phyloP scores from a whole-genome alignment of 306 rosid species.

The Vigna mungo region DNA sequence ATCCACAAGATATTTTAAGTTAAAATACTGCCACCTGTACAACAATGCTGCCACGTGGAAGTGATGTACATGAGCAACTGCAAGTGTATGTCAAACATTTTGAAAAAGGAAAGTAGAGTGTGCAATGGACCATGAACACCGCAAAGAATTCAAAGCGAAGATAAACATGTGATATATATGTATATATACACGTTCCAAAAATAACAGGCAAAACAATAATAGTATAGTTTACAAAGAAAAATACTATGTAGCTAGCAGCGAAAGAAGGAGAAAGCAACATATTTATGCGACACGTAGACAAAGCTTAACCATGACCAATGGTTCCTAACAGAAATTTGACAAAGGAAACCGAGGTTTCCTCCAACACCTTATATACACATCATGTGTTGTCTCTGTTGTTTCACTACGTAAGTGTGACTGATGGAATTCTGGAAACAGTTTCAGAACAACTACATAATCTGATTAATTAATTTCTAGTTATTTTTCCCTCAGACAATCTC shows the following conservation, averaged over 20 bases:
- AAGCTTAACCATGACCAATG: slow-evolving; percentile 37
- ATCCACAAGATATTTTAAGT: no score
- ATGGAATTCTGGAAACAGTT: slow-evolving; percentile 23
- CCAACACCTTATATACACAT: slow-evolving; percentile 6
- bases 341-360: slow-evolving; percentile 36
- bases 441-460: neutral
- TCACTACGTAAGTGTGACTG: neutral
- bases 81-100: no score
- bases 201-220: neutral
- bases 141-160: no score
- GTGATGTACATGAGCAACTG: no score
- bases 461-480: no score
- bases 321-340: slow-evolving; percentile 37
- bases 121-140: no score
- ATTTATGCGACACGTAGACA: neutral
- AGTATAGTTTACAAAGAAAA: neutral
- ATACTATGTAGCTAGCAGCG: neutral
- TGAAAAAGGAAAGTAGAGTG: no score
- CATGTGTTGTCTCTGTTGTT: neutral
- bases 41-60: no score
- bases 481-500: no score
- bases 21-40: no score
- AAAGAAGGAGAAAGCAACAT: neutral
- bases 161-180: no score
- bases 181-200: neutral